Conservation (phyloP, 805 yeast species). For the Aciculoconidium aculeatum region DNA sequence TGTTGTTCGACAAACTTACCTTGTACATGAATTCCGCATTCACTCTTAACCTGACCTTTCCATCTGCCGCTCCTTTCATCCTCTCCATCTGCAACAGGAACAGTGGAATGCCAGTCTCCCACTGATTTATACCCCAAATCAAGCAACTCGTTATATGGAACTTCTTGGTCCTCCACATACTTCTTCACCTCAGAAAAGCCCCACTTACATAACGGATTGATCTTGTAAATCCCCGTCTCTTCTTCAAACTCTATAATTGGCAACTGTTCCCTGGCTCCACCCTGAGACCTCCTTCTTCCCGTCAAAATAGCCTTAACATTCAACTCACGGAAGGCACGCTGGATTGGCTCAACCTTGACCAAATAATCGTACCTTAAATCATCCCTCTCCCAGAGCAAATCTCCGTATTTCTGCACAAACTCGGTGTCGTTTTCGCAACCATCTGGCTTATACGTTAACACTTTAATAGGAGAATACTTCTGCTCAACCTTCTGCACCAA, state of each 20-base stretch:
- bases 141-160: slow-evolving; percentile 80
- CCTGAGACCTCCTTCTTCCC: slow-evolving; percentile 87
- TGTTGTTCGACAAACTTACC: slow-evolving; percentile 69
- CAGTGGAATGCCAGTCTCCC: slow-evolving; percentile 94
- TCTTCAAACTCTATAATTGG: slow-evolving; percentile 75
- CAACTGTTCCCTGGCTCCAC: slow-evolving; percentile 69
- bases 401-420: slow-evolving; percentile 66
- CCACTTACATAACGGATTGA: slow-evolving; percentile 88
- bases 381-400: slow-evolving; percentile 74
- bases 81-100: slow-evolving; percentile 83
- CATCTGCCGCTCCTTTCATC: slow-evolving; percentile 97
- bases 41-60: slow-evolving; percentile 89
- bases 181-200: slow-evolving; percentile 61
- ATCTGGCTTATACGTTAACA: slow-evolving; percentile 66
- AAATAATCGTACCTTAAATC: slow-evolving; percentile 78
- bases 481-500: slow-evolving; percentile 54
- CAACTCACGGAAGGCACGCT: slow-evolving; percentile 72
- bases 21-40: slow-evolving; percentile 90
- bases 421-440: slow-evolving; percentile 53
- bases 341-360: slow-evolving; percentile 90
- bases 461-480: slow-evolving; percentile 44
- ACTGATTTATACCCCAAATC: slow-evolving; percentile 86
- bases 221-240: slow-evolving; percentile 66
- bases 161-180: slow-evolving; percentile 64
- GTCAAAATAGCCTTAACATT: slow-evolving; percentile 82